phyloP scores from a whole-genome alignment of 768 basidiomycete species.

The Rickenella mellea region DNA sequence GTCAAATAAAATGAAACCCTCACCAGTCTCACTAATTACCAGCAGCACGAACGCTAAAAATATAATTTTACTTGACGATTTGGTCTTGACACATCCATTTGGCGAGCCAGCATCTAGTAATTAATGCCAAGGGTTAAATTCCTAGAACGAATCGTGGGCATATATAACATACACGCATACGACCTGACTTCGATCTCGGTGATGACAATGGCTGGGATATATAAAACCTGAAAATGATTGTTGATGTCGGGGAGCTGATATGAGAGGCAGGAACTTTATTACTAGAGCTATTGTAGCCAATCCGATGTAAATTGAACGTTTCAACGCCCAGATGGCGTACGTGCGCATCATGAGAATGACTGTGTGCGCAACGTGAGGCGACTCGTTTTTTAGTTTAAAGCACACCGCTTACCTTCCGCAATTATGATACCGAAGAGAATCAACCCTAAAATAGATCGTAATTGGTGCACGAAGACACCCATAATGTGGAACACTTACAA shows the following conservation, averaged over 20 bases:
- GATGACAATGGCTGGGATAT: slow-evolving; percentile 21
- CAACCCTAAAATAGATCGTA: slow-evolving; percentile 18
- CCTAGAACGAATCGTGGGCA: background rate
- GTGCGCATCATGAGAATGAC: slow-evolving; percentile 33
- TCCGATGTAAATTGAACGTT: slow-evolving; percentile 9
- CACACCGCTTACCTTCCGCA: slow-evolving; percentile 22
- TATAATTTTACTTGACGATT: slow-evolving; percentile 22
- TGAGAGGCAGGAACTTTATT: too few relatives aligned
- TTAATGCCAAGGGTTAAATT: background rate
- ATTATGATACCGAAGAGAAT: slow-evolving; percentile 27
- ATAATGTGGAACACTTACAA: slow-evolving; percentile 13
- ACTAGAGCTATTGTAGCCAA: background rate
- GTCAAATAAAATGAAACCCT: slow-evolving; percentile 6
- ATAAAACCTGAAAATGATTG: slow-evolving; percentile 16
- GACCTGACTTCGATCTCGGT: slow-evolving; percentile 25
- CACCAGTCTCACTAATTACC: slow-evolving; percentile 30
- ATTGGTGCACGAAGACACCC: background rate
- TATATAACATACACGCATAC: slow-evolving; percentile 21
- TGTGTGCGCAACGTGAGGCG: slow-evolving; percentile 7
- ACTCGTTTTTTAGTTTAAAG: too few relatives aligned
- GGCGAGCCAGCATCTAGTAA: background rate
- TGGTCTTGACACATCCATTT: background rate
- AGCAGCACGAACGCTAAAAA: slow-evolving; percentile 29
- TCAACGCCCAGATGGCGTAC: slow-evolving; percentile 34
- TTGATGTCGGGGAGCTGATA: too few relatives aligned